Evolutionary conservation across 2,329 filamentous ascomycete species (phyloP).

Genomic region (Dryadomyces quercus-mongolicae): DNA sequence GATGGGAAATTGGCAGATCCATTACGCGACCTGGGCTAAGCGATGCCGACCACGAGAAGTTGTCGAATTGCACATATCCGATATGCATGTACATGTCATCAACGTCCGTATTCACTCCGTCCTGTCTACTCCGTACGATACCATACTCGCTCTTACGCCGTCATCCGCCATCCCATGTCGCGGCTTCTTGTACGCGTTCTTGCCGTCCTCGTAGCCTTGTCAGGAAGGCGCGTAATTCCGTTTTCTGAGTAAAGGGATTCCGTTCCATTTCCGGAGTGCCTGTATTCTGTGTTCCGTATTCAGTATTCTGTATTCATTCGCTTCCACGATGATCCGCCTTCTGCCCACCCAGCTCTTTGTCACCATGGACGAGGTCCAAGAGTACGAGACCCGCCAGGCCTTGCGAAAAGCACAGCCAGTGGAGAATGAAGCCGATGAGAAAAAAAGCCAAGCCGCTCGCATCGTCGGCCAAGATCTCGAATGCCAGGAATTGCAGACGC

Average conservation of each 20-base stretch:
- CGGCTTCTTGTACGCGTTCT: too few species aligned
- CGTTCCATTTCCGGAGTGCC: too few species aligned
- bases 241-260: too few species aligned
- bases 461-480: constrained; percentile 13
- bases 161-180: too few species aligned
- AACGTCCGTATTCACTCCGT: background rate
- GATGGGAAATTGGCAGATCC: constrained; percentile 10
- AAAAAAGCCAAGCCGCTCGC: background rate
- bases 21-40: background rate
- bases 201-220: too few species aligned
- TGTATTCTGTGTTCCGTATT: too few species aligned
- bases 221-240: too few species aligned
- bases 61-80: background rate
- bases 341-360: constrained; percentile 26
- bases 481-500: constrained; percentile 7
- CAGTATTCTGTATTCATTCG: background rate
- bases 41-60: background rate
- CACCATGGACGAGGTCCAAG: constrained; percentile 28
- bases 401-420: constrained; percentile 21
- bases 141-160: too few species aligned
- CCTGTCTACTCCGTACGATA: too few species aligned
- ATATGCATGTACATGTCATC: background rate
- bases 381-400: constrained; percentile 16
- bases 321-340: constrained; percentile 27
- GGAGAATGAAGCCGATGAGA: constrained; percentile 8